Evolutionary conservation across 306 rosid genomes (phyloP).

Genomic region (Acmispon strigosus): DNA sequence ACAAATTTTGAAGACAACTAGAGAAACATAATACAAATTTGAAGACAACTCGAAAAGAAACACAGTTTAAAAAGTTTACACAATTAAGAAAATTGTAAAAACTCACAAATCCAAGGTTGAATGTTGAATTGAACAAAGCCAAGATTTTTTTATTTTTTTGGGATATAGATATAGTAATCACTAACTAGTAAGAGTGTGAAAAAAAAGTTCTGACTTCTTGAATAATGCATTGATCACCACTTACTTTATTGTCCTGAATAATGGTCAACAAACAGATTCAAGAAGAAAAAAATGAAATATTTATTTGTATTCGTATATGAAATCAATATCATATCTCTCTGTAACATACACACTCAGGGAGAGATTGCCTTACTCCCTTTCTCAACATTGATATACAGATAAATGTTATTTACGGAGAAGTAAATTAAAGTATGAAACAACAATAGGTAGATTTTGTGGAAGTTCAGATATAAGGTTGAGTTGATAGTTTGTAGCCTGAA

Average conservation of each 20-base stretch:
- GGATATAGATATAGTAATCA: background rate
- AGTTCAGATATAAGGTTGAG: constrained; percentile 49
- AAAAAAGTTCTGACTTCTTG: background rate
- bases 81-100: background rate
- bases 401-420: background rate
- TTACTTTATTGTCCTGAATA: constrained; percentile 1
- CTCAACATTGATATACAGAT: constrained; percentile 16
- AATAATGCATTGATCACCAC: background rate
- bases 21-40: background rate
- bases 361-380: constrained; percentile 3
- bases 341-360: constrained; percentile 2
- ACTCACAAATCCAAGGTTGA: background rate
- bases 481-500: constrained; percentile 59
- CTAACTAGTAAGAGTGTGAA: background rate
- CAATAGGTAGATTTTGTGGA: background rate
- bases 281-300: background rate
- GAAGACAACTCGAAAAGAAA: background rate
- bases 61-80: background rate
- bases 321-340: background rate
- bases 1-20: background rate
- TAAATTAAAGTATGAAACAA: constrained; percentile 14
- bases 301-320: background rate
- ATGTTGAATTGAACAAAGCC: background rate
- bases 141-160: background rate
- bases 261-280: background rate